A percentile compares a stretch with the other conserved stretches of the same genome.
These are phyloP conservation scores for Mortierella sp. DNA, from an alignment of 371 early-diverging fungal genomes.

Conservation along the genomic window DNA sequence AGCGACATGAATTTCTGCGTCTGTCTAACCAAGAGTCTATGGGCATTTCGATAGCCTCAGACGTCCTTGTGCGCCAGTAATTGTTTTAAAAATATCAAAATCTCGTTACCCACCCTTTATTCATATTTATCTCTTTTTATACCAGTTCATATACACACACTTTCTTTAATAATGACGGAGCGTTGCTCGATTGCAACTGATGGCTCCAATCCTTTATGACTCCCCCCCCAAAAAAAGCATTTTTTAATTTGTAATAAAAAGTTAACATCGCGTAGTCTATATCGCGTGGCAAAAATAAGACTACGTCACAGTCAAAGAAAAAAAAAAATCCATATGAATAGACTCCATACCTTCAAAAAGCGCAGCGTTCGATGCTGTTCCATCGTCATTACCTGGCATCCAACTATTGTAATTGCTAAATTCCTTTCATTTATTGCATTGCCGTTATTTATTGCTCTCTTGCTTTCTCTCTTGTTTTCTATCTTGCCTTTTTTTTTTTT, in stretches of 20 bases:
- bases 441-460: not conserved
- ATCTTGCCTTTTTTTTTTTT: not conserved
- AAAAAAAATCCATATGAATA: not conserved
- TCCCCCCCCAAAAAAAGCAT: not conserved
- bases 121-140: not conserved
- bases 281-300: too few species aligned
- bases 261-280: too few species aligned
- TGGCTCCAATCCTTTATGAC: conserved; percentile 3
- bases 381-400: not conserved
- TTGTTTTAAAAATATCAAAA: not conserved
- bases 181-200: not conserved
- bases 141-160: not conserved
- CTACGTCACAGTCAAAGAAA: too few species aligned
- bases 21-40: conserved; percentile 26
- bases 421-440: not conserved
- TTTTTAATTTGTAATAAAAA: too few species aligned
- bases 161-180: not conserved
- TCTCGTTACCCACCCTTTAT: too few species aligned
- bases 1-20: conserved; percentile 42
- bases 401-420: not conserved
- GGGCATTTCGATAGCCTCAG: not conserved
- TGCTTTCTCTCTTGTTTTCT: not conserved
- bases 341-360: not conserved
- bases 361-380: conserved; percentile 1
- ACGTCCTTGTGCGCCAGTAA: conserved; percentile 14